phyloP scores from a whole-genome alignment of 2,329 filamentous ascomycete genomes.

The Curvularia lunata region DNA sequence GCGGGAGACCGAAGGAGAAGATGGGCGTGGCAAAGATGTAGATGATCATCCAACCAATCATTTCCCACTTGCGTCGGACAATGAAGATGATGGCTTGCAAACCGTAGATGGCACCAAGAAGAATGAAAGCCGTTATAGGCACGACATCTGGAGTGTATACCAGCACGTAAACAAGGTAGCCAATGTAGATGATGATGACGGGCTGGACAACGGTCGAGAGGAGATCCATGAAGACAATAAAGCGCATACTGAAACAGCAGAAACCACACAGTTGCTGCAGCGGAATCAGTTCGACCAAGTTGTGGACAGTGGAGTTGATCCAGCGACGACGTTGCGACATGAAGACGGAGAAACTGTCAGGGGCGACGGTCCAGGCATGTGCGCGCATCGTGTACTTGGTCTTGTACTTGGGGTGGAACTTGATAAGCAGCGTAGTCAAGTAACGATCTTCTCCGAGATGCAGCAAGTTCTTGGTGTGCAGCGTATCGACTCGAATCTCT shows the following conservation, averaged over 20 bases:
- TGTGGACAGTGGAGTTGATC: constrained; percentile 99
- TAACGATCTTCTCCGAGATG: constrained; percentile 98
- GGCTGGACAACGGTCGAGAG: constrained; percentile 91
- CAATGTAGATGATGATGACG: constrained; percentile 86
- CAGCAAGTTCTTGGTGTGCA: constrained; percentile 98
- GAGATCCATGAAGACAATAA: constrained; percentile 93
- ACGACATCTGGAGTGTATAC: constrained; percentile 67
- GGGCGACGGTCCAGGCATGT: constrained; percentile 95
- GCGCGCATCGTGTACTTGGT: constrained; percentile 95
- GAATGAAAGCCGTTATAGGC: constrained; percentile 84
- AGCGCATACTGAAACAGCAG: constrained; percentile 99
- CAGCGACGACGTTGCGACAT: constrained; percentile 97
- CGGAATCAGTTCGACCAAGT: constrained; percentile 92
- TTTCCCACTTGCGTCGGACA: constrained; percentile 95
- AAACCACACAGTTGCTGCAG: constrained; percentile 95
- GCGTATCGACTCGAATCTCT: constrained; percentile 93
- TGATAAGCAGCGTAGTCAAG: constrained; percentile 90
- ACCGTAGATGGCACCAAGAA: constrained; percentile 96
- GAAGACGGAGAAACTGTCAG: constrained; percentile 93
- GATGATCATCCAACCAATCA: constrained; percentile 99
- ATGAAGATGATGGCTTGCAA: constrained; percentile 98
- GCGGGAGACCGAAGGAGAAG: constrained; percentile 85
- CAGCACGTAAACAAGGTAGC: constrained; percentile 83
- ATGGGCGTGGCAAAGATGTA: constrained; percentile 91
- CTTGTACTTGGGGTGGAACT: constrained; percentile 92